Base-by-base conservation (phyloP, 2,329 filamentous ascomycete species). In the Trichophyton mentagrophytes region DNA sequence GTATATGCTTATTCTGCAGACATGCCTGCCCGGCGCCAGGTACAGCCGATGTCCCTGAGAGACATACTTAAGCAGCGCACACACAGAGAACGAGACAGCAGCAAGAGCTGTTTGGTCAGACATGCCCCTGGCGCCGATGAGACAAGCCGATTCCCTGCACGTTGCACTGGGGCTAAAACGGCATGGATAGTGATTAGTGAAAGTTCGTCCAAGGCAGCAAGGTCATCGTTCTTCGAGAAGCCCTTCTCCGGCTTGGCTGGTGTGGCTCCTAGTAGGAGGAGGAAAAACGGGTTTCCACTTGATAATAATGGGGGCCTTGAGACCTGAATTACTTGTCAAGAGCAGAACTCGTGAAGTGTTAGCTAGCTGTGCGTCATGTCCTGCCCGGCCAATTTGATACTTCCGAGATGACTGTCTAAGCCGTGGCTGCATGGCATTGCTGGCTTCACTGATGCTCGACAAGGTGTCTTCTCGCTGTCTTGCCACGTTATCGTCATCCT, bases 151-250 rank as follows among this genome's bases (percentile, higher is more conserved):
- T 42, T 51, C 46, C n/a, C 65, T 61, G 47, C 63, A 62, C n/a
- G 65, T 66, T 27, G 62, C 61, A 25, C 65, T 64, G 8, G 65
- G 65, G 7, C 66, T 49, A 49, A 49, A 49, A 49, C 46, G 46
- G 4, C 46, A 49, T 49, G 46, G 46, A 49, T 49, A 9, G 11
- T 3, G 44, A 20, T 20, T 20, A 20, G 44, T 22, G 22, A 22
- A 22, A 3, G 22, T 47, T 47, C 44, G 44, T 47, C 40, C 40
- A 44, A 17, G 40, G 5, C 11, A 17, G 3, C n/a, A 44, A 8
- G n/a, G 40, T n/a, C 15, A 44, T 15, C n/a, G 11, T 44, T 17
- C 40, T 44, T 44, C 40, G 40, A 44, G 40, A 44, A 44, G n/a
- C 6, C 40, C n/a, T n/a, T 44, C n/a, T 44, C 40, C 40, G 40